Evolutionary conservation across 176 grass and related monocot species (phyloP).

Genomic region (Metroxylon sagu): DNA sequence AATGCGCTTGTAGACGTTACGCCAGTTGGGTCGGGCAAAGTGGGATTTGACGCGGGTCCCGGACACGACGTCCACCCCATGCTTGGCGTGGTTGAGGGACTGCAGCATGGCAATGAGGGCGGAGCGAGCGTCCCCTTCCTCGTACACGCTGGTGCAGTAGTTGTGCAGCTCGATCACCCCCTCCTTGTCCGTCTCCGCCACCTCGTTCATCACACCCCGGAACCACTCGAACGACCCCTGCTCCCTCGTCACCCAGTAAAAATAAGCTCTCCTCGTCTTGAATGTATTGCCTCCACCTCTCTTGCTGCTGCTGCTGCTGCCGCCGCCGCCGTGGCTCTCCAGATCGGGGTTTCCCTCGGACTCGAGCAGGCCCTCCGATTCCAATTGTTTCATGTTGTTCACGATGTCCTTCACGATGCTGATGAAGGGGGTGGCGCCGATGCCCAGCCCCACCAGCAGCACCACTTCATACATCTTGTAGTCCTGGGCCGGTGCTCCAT

Average conservation of each 20-base stretch:
- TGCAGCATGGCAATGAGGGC: conserved; percentile 93
- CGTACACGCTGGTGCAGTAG: conserved; percentile 94
- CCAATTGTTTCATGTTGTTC: conserved; percentile 56
- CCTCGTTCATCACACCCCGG: conserved; percentile 75
- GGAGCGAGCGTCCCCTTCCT: conserved; percentile 83
- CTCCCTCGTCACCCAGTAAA: conserved; percentile 94
- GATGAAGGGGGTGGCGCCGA: conserved; percentile 92
- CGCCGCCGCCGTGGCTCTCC: not conserved
- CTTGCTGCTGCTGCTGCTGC: not conserved
- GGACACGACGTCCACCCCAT: conserved; percentile 74
- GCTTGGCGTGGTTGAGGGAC: conserved; percentile 81
- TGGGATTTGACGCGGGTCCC: conserved; percentile 85
- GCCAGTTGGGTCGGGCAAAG: conserved; percentile 89
- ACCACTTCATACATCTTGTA: conserved; percentile 90
- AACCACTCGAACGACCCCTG: conserved; percentile 98
- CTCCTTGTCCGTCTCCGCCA: conserved; percentile 66
- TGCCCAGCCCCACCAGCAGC: conserved; percentile 71
- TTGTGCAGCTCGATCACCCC: conserved; percentile 83
- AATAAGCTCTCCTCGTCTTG: conserved; percentile 67
- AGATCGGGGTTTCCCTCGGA: not conserved
- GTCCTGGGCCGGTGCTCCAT: conserved; percentile 84
- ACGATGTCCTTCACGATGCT: conserved; percentile 95
- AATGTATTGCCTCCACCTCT: conserved; percentile 17
- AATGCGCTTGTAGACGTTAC: conserved; percentile 75
- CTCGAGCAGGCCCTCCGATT: conserved; percentile 30